A percentile compares a stretch with the other conserved stretches of the same genome.
These are phyloP conservation scores for Sclerospora graminicola DNA, from an alignment of 352 stramenopile species.

Conservation along the genomic window DNA sequence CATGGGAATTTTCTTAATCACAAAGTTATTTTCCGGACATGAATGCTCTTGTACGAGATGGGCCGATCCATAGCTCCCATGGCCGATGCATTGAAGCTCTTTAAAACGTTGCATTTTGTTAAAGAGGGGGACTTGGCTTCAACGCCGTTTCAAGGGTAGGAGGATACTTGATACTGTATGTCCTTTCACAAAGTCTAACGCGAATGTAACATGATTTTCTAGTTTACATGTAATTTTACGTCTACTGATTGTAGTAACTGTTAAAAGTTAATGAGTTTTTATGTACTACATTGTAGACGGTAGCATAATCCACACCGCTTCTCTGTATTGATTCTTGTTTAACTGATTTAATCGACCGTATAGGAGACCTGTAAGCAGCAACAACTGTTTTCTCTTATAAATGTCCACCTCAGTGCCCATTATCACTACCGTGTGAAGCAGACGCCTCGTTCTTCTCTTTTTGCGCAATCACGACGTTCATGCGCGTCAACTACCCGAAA, in stretches of 20 bases:
- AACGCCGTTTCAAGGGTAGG: slow-evolving; percentile 13
- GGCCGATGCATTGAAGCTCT: slow-evolving; percentile 64
- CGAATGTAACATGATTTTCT: too few species aligned
- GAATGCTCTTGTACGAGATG: slow-evolving; percentile 43
- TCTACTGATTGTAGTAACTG: too few species aligned
- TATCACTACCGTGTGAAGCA: slow-evolving; percentile 15
- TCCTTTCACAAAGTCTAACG: too few species aligned
- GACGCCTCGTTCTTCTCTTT: slow-evolving; percentile 52
- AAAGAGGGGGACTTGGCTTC: neutral
- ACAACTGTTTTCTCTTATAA: slow-evolving; percentile 21
- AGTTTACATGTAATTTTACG: too few species aligned
- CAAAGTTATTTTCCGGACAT: slow-evolving; percentile 32
- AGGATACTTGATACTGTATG: too few species aligned
- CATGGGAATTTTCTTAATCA: slow-evolving; percentile 85
- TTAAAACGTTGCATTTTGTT: slow-evolving; percentile 60
- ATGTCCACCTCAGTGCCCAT: slow-evolving; percentile 32
- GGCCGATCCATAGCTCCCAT: slow-evolving; percentile 66
- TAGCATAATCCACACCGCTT: too few species aligned
- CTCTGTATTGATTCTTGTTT: slow-evolving; percentile 2
- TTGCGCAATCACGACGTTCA: slow-evolving; percentile 75
- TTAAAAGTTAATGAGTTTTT: too few species aligned
- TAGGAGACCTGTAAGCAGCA: neutral
- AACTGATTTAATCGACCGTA: too few species aligned
- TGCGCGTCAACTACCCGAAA: slow-evolving; percentile 60
- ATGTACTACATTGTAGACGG: too few species aligned